Percentiles rank a stretch among this genome's conserved stretches.
phyloP scores from a whole-genome alignment of 73 alveolate genomes.

The Uronychia binucleata region DNA sequence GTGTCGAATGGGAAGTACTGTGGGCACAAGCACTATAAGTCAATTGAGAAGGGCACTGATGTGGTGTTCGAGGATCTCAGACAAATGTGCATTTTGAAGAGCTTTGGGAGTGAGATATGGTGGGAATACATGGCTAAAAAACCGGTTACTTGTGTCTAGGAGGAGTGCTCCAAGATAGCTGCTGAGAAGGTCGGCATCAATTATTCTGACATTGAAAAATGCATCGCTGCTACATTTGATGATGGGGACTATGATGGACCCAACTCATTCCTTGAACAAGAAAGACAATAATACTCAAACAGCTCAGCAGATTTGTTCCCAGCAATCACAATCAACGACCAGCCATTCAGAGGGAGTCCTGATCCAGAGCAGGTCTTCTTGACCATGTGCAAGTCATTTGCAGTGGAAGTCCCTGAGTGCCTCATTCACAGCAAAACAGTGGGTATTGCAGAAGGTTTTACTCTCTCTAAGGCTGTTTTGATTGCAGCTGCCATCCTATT shows the following conservation, averaged over 20 bases:
- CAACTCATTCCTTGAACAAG: neutral
- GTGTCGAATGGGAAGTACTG: constrained; percentile 22
- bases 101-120: constrained; percentile 55
- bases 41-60: constrained; percentile 3
- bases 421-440: neutral
- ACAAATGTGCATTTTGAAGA: constrained; percentile 29
- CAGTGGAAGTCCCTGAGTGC: neutral
- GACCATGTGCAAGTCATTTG: neutral
- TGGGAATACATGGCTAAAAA: constrained; percentile 45
- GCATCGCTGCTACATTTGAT: constrained; percentile 24
- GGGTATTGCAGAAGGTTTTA: neutral
- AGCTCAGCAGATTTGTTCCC: constrained; percentile 3
- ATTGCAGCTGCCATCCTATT: neutral
- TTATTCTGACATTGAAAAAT: constrained; percentile 6
- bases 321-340: constrained; percentile 10
- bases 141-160: constrained; percentile 4
- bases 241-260: neutral
- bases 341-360: constrained; percentile 15
- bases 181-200: constrained; percentile 1
- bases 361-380: neutral
- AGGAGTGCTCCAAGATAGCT: neutral
- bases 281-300: neutral
- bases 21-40: neutral
- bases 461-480: neutral
- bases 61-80: constrained; percentile 20